Conservation (phyloP, 345 rosid genomes). For the Populus ilicifolia region DNA sequence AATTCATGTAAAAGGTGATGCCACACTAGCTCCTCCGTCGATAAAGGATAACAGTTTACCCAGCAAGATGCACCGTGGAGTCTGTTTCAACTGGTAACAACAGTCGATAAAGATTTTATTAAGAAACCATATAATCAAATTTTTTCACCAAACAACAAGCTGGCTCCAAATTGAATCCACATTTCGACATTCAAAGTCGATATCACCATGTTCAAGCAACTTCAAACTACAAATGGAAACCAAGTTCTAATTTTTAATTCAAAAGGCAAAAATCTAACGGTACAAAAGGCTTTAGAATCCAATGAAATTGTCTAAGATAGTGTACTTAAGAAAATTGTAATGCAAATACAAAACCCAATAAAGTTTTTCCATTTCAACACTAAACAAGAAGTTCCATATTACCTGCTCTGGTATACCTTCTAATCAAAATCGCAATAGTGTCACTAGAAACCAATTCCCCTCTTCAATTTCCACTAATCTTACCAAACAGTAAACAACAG, state of each 20-base stretch:
- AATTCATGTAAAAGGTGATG: background rate
- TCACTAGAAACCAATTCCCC: constrained; percentile 53
- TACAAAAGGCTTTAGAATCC: background rate
- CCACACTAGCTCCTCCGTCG: background rate
- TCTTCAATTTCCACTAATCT: constrained; percentile 27
- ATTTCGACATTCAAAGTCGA: background rate
- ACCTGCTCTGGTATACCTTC: constrained; percentile 87
- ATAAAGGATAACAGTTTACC: background rate
- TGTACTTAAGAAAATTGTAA: background rate
- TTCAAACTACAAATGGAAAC: background rate
- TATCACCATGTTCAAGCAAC: background rate
- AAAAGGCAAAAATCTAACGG: background rate
- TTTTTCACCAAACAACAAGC: background rate
- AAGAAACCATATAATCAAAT: background rate
- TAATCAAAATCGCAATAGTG: constrained; percentile 59
- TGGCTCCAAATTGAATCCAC: background rate
- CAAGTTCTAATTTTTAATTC: background rate
- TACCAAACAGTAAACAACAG: constrained; percentile 63
- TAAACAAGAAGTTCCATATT: background rate
- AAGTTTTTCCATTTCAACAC: background rate
- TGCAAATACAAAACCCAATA: background rate
- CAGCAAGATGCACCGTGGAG: background rate
- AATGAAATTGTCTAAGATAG: background rate
- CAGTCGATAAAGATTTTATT: background rate
- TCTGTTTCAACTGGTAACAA: background rate